Conservation (phyloP, 2,329 filamentous ascomycete genomes). For the Aspergillus eucalypticola region DNA sequence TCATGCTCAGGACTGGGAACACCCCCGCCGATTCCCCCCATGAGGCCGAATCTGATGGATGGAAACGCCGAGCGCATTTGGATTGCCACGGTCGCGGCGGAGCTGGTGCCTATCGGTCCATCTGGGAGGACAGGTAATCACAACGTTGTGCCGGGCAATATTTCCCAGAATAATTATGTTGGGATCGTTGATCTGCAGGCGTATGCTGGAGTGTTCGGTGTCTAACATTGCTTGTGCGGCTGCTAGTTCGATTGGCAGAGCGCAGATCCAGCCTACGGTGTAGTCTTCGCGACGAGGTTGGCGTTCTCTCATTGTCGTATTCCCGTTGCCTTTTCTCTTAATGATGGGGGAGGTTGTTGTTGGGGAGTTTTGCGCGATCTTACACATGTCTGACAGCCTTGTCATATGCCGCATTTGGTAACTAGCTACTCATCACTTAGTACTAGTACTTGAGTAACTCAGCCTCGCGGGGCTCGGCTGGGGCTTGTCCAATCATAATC, state of each 20-base stretch:
- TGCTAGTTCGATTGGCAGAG: slow-evolving; percentile 6
- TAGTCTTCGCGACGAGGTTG: slow-evolving; percentile 5
- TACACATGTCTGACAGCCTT: no score
- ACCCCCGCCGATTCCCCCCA: slow-evolving; percentile 16
- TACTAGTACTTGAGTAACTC: no score
- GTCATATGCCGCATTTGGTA: no score
- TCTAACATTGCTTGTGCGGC: slow-evolving; percentile 14
- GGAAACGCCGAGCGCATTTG: slow-evolving; percentile 13
- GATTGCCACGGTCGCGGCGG: slow-evolving; percentile 8
- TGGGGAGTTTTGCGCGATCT: no score
- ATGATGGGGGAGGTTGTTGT: no score
- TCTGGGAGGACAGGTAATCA: slow-evolving; percentile 9
- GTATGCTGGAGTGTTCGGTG: neutral
- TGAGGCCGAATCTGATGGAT: slow-evolving; percentile 7
- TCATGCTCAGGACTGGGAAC: neutral
- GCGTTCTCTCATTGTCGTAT: no score
- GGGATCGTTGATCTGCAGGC: neutral
- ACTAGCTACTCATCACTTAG: no score
- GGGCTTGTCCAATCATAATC: no score
- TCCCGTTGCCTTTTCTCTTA: no score
- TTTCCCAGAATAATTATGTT: slow-evolving; percentile 9
- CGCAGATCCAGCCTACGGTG: slow-evolving; percentile 13
- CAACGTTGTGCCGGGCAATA: slow-evolving; percentile 10
- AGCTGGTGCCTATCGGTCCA: neutral
- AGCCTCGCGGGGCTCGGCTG: no score